Base-by-base conservation (phyloP, 2,329 filamentous ascomycete genomes). In the Rutstroemia sp. region DNA sequence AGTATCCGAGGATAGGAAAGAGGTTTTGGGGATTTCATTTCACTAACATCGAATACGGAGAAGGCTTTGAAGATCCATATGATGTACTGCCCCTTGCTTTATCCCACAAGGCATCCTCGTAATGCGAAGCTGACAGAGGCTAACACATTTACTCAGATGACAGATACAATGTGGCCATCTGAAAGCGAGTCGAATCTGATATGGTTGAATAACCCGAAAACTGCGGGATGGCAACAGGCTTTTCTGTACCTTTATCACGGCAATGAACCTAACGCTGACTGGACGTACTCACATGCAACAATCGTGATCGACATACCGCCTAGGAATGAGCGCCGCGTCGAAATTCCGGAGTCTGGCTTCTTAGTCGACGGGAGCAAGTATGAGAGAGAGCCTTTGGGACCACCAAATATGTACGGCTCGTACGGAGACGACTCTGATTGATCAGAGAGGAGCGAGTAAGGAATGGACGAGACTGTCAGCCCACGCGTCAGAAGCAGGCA, bases 221-320 rank as follows among this genome's bases (percentile, higher is more conserved):
- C 46, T 16, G 42, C 53, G 12, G 54, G 56, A 9, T 60, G 57
- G 60, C 56, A 62, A 48, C 23, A 4, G n/a, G 23, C 37, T 17
- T 19, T 25, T 34, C 17, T 55, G 8, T 48, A 63, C 27, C 9
- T 54, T 9, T 58, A 44, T 23, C n/a, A 45, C 12, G 50, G 50
- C 3, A 58, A 57, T 16, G 49, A 56, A 8, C 19, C 49, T 2
- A 41, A 47, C 3, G 12, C 62, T n/a, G 53, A 57, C 42, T 62
- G 59, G 58, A 39, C 57, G 9, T 64, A 62, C 46, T 59, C 54
- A 0, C 52, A 58, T 41, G 60, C 56, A 23, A 56, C 48, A 7
- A 61, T 63, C 7, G 52, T 61, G 12, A 54, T 60, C 12, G 51
- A 60, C 5, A 58, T 60, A 10, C 60, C 53, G 1, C 37, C 49